Evolutionary conservation across 2,329 filamentous ascomycete species (phyloP).

Genomic region (Herpotrichia juniperi): DNA sequence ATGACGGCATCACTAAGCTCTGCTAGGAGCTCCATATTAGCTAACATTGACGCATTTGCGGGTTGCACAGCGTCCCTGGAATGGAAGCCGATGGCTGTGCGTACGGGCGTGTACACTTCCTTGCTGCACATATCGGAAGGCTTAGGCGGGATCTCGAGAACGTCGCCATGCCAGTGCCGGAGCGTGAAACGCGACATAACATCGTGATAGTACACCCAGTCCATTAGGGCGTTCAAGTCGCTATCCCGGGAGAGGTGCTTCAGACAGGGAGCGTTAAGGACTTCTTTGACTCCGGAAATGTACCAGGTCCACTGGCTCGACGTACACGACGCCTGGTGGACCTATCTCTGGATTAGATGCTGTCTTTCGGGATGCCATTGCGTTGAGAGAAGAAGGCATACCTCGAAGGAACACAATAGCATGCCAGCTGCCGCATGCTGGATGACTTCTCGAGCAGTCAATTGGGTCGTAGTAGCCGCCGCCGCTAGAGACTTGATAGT

Average conservation of each 20-base stretch:
- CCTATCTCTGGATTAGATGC: constrained; percentile 6
- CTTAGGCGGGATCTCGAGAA: not conserved
- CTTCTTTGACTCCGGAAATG: constrained; percentile 15
- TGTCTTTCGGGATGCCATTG: not conserved
- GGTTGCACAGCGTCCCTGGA: not conserved
- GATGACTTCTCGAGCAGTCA: constrained; percentile 8
- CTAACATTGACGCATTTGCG: not conserved
- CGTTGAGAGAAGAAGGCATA: not conserved
- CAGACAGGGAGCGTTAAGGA: constrained; percentile 5
- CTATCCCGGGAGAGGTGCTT: constrained; percentile 3
- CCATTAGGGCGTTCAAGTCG: constrained; percentile 14
- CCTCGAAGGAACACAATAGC: constrained; percentile 22
- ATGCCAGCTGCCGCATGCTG: constrained; percentile 20
- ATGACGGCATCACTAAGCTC: constrained; percentile 14
- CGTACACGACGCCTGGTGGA: constrained; percentile 15
- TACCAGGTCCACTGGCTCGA: constrained; percentile 21
- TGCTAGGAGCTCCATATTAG: constrained; percentile 11
- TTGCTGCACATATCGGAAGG: not conserved
- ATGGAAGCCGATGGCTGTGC: not conserved
- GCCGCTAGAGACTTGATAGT: constrained; percentile 10
- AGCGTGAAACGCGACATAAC: constrained; percentile 19
- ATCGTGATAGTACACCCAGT: constrained; percentile 28
- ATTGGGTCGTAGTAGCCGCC: not conserved
- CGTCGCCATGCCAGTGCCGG: constrained; percentile 13
- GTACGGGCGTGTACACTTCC: constrained; percentile 1